Conservation (phyloP, 1,284 basidiomycete species). For the Prillingera fragicola region DNA sequence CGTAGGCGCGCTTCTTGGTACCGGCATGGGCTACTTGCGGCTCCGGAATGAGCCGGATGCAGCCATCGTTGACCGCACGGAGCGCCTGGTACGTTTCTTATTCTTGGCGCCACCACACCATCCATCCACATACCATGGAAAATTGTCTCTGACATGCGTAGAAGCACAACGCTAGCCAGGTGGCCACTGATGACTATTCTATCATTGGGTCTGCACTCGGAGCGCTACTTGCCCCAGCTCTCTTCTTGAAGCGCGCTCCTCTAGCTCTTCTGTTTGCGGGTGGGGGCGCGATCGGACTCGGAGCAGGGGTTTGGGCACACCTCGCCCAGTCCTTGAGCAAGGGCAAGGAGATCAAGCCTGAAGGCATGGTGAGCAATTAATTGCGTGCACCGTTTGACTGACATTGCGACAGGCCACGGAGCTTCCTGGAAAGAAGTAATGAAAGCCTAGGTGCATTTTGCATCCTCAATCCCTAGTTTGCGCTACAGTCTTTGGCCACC, state of each 20-base stretch:
- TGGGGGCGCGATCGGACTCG: constrained; percentile 42
- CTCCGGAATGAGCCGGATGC: constrained; percentile 26
- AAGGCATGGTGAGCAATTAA: constrained; percentile 35
- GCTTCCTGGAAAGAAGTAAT: constrained; percentile 3
- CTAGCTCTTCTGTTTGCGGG: constrained; percentile 33
- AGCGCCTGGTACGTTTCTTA: constrained; percentile 27
- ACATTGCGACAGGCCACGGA: not conserved
- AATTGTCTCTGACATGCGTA: constrained; percentile 8
- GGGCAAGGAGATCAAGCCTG: constrained; percentile 34
- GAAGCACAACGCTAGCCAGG: constrained; percentile 30
- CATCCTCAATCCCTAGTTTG: too few relatives aligned
- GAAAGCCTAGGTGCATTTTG: too few relatives aligned
- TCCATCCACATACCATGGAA: not conserved
- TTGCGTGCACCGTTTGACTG: not conserved
- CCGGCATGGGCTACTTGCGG: constrained; percentile 25
- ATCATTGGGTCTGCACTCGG: constrained; percentile 41
- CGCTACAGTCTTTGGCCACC: too few relatives aligned
- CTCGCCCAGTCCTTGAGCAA: constrained; percentile 27
- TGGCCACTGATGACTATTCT: constrained; percentile 44
- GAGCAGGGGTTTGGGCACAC: constrained; percentile 37
- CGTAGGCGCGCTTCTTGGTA: constrained; percentile 24
- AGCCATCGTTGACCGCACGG: constrained; percentile 28
- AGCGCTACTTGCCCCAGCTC: constrained; percentile 36
- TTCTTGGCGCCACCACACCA: not conserved
- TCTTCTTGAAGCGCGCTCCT: constrained; percentile 41